Evolutionary conservation across 2,329 filamentous ascomycete genomes (phyloP), one percentile per base, ranked within the genome.

Genomic region (Fusarium fracticaudum): DNA sequence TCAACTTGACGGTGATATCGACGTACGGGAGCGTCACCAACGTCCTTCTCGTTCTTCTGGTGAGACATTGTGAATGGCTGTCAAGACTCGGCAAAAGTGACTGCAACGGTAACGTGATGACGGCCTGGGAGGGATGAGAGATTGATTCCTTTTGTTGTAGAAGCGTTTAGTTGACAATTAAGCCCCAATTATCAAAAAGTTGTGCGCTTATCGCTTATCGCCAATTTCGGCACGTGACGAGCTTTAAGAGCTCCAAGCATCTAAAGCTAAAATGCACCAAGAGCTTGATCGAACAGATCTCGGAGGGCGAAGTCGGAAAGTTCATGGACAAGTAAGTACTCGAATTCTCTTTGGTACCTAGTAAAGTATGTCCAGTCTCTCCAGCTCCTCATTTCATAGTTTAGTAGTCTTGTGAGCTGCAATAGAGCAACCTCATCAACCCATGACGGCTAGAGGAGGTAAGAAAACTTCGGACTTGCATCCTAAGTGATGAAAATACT

Each of bases 11-110:
- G 38, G 54, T 20, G 14, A 9, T 40, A 44, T 67, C 45, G 75
- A 90, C 91, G 79, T 89, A 93, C 91, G 84, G 94, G 94, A 86
- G 92, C 92, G 85, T 98, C 95, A 88, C 91, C 93, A 86, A 94
- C 93, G 83, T 95, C 92, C 91, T 98, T 98, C 87, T 98, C 95
- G 84, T 90, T 88, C 92, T 98, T 97, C 87, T 97, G 90, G 92
- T 93, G 96, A 87, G 94, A 96, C 94, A 97, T 97, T 78, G 87
- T 93, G 86, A 80, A 81, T 80, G 78, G 69, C 90, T 91, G 90
- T 94, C 92, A 94, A 89, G 93, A 95, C 93, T 93, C 92, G 92
- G 73, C 73, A 75, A 75, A 68, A 93, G 92, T 90, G 87, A 81
- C 84, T 75, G 79, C 79, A 77, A 77, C 92, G 91, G 92, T 91